These are phyloP conservation scores for Ichthyophthirius multifiliis DNA, from an alignment of 169 alveolate species.

Conservation along the genomic window DNA sequence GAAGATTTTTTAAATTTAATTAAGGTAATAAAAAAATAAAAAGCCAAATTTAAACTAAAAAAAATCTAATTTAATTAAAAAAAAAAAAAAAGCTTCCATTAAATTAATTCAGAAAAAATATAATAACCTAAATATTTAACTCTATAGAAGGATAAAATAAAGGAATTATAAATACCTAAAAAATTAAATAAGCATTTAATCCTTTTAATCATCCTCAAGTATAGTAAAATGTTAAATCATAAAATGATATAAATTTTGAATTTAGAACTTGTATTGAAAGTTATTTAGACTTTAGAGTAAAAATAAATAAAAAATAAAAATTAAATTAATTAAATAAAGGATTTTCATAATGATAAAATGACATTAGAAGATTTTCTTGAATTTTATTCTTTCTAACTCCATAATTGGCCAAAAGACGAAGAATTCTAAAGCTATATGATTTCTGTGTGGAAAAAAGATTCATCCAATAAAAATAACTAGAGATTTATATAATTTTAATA, in stretches of 20 bases:
- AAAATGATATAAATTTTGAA: not conserved
- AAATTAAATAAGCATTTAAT: not conserved
- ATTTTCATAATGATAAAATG: conserved; percentile 7
- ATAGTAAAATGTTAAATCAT: not conserved
- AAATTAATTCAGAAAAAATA: not conserved
- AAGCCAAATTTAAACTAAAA: no score
- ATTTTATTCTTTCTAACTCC: not conserved
- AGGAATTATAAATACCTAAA: not conserved
- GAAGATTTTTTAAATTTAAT: not conserved
- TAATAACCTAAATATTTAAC: not conserved
- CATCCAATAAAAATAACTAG: not conserved
- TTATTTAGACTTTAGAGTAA: not conserved
- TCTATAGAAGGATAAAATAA: not conserved
- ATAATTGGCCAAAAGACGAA: not conserved
- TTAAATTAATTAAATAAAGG: not conserved
- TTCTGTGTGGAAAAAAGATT: not conserved
- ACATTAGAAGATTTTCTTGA: not conserved
- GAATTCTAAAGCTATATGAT: not conserved
- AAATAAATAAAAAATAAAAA: not conserved
- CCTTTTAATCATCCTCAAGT: not conserved
- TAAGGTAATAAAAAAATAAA: not conserved
- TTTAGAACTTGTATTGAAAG: not conserved
- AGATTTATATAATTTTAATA: not conserved
- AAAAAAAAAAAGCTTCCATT: not conserved
- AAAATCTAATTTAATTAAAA: not conserved